Conservation (phyloP, 129 eudicot species). For the Logfia minima region DNA sequence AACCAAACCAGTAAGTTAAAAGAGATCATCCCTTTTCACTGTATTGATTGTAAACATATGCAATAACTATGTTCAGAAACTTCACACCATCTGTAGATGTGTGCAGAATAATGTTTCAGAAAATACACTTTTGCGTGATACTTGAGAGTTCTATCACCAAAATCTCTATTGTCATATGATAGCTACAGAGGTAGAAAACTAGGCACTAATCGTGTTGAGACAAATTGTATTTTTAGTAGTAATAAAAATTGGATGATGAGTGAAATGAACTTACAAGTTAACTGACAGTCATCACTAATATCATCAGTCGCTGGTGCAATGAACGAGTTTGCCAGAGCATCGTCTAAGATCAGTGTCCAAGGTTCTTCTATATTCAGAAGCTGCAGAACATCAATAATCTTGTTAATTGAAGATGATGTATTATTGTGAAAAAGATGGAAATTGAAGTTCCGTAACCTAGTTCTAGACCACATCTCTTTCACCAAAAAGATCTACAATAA, state of each 20-base stretch:
- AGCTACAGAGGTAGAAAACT: background rate
- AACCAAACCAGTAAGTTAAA: background rate
- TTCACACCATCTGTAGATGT: background rate
- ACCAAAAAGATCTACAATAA: background rate
- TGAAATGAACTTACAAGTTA: constrained; percentile 58
- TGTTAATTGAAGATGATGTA: constrained; percentile 1
- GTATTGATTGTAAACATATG: too few species aligned
- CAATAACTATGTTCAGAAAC: background rate
- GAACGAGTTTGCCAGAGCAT: constrained; percentile 79
- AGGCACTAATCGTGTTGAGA: background rate
- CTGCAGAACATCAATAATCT: constrained; percentile 37
- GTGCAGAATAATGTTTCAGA: background rate
- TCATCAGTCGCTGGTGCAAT: constrained; percentile 86
- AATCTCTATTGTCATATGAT: background rate
- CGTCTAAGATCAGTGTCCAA: constrained; percentile 89
- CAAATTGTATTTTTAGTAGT: background rate
- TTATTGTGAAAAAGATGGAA: background rate
- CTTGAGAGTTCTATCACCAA: background rate
- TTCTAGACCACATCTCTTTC: background rate
- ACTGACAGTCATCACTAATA: constrained; percentile 67
- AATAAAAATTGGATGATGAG: background rate
- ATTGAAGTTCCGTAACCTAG: background rate
- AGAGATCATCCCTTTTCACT: background rate
- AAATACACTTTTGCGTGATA: background rate
- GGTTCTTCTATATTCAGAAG: constrained; percentile 71